These are phyloP conservation scores for Pinus albicaulis DNA, from an alignment of 75 land plant species.

Conservation along the genomic window DNA sequence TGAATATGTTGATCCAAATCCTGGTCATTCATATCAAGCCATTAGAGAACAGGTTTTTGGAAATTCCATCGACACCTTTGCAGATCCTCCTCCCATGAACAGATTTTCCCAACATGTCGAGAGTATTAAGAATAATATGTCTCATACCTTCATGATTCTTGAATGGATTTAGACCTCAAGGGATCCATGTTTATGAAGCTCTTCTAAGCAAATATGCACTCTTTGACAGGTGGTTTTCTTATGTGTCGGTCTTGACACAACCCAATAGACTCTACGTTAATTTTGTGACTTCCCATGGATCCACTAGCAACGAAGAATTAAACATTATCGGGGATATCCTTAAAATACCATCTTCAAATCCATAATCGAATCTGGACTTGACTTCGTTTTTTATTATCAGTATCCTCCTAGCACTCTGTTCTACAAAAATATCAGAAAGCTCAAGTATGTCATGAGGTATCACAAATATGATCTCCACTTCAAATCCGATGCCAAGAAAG, in stretches of 20 bases:
- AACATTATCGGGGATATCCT: conserved; percentile 48
- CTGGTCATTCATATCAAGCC: conserved; percentile 73
- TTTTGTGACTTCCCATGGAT: too few species aligned
- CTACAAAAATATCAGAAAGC: conserved; percentile 50
- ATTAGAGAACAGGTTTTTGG: conserved; percentile 79
- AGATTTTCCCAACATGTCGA: too few species aligned
- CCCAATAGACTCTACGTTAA: too few species aligned
- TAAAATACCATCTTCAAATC: too few species aligned
- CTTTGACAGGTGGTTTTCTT: too few species aligned
- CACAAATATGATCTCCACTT: conserved; percentile 38
- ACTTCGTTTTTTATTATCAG: conserved; percentile 77
- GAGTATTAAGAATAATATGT: not conserved
- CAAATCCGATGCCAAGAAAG: conserved; percentile 43
- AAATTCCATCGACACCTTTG: too few species aligned
- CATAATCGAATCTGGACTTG: conserved; percentile 52
- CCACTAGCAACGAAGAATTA: conserved; percentile 37
- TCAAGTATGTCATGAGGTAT: conserved; percentile 62
- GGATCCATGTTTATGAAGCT: conserved; percentile 51
- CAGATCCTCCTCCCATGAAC: too few species aligned
- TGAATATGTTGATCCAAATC: conserved; percentile 64
- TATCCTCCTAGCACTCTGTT: conserved; percentile 65
- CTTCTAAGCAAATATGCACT: conserved; percentile 50
- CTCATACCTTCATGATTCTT: conserved; percentile 47
- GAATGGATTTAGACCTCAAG: conserved; percentile 70
- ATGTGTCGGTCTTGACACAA: too few species aligned